Percentiles rank a stretch among this genome's conserved stretches.
phyloP scores from a whole-genome alignment of 441 rosid genomes.

The Lagerstroemia fauriei region DNA sequence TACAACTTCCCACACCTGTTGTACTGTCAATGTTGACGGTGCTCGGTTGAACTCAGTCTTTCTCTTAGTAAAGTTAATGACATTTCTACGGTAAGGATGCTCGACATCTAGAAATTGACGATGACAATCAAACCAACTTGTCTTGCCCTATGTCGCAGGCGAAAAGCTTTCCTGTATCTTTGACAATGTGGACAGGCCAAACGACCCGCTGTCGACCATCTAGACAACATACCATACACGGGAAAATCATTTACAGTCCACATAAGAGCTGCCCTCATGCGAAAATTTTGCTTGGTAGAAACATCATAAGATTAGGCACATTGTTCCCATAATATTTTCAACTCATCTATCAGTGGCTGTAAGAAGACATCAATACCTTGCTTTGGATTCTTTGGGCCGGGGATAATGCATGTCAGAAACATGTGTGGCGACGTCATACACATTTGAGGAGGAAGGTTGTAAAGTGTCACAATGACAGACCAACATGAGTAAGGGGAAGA shows the following conservation, averaged over 20 bases:
- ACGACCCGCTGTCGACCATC: background rate
- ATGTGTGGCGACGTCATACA: background rate
- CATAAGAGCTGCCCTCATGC: background rate
- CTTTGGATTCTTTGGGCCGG: background rate
- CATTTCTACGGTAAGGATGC: too few species aligned
- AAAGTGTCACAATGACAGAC: background rate
- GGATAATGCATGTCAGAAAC: background rate
- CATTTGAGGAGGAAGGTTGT: background rate
- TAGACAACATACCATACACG: background rate
- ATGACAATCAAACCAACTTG: too few species aligned
- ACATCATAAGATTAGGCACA: background rate
- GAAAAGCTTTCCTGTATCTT: background rate
- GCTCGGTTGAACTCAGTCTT: too few species aligned
- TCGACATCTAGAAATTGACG: background rate
- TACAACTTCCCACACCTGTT: too few species aligned
- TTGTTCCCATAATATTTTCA: background rate
- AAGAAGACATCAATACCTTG: background rate
- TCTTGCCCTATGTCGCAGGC: background rate
- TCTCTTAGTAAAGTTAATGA: too few species aligned
- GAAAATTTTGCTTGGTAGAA: background rate
- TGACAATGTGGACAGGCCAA: background rate
- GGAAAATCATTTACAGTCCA: slow-evolving; percentile 13
- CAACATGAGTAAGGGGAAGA: background rate
- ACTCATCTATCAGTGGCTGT: background rate
- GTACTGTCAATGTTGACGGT: too few species aligned